Conservation (phyloP, 1,284 basidiomycete genomes). For the Microbotryum intermedium region DNA sequence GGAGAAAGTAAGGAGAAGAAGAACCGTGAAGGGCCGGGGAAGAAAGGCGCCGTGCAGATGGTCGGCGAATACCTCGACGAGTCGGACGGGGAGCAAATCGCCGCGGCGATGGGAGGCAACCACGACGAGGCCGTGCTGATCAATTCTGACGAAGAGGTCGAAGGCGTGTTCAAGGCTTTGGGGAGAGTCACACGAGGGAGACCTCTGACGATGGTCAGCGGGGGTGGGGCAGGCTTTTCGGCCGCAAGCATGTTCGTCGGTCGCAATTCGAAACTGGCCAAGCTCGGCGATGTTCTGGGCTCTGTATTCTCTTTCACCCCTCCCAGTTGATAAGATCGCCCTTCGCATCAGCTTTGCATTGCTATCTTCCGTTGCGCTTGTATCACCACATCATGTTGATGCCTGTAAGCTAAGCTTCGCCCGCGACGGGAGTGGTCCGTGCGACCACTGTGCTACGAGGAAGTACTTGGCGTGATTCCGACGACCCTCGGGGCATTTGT, state of each 20-base stretch:
- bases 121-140: slow-evolving; percentile 17
- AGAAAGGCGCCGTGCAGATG: slow-evolving; percentile 9
- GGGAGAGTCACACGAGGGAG: not conserved
- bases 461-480: no score
- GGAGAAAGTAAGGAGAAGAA: not conserved
- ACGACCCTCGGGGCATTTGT: no score
- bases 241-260: slow-evolving; percentile 15
- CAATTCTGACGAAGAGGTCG: slow-evolving; percentile 29
- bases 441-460: no score
- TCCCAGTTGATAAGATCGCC: no score
- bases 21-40: not conserved
- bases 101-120: not conserved
- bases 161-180: slow-evolving; percentile 14
- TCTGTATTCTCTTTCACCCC: not conserved
- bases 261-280: slow-evolving; percentile 14
- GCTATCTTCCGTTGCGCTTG: no score
- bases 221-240: slow-evolving; percentile 20
- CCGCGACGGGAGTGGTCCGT: no score
- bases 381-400: no score
- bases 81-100: slow-evolving; percentile 11
- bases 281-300: slow-evolving; percentile 9
- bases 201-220: slow-evolving; percentile 7
- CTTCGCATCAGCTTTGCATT: no score
- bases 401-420: no score
- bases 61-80: slow-evolving; percentile 16